These are phyloP conservation scores for Aspergillus sp. DNA, from an alignment of 2,329 filamentous ascomycete species.

Conservation along the genomic window DNA sequence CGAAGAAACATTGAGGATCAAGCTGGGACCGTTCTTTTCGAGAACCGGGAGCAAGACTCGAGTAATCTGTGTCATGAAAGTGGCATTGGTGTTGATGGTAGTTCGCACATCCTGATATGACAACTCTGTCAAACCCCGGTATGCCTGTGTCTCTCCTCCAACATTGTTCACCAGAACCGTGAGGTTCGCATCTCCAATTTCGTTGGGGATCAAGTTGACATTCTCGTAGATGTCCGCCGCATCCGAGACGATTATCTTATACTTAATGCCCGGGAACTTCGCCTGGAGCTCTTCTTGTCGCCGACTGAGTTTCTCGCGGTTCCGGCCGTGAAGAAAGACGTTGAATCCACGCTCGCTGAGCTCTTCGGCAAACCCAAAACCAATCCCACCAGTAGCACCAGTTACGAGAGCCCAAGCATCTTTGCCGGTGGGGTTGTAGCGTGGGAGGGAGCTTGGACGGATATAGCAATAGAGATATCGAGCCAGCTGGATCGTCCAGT, in stretches of 20 bases:
- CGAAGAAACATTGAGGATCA: constrained; percentile 49
- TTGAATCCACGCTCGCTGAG: constrained; percentile 50
- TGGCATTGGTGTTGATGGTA: constrained; percentile 44
- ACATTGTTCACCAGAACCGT: constrained; percentile 54
- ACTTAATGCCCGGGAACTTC: constrained; percentile 34
- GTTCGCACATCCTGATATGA: constrained; percentile 32
- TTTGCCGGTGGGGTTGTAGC: constrained; percentile 4
- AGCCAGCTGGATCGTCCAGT: background rate
- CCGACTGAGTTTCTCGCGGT: constrained; percentile 40
- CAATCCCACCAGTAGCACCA: constrained; percentile 52
- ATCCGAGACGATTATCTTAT: constrained; percentile 42
- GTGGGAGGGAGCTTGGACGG: constrained; percentile 1
- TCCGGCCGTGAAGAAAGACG: constrained; percentile 53
- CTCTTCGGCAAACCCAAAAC: constrained; percentile 44
- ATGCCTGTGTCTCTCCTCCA: constrained; percentile 37
- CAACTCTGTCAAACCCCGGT: constrained; percentile 30
- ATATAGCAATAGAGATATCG: constrained; percentile 1
- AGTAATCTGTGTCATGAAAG: constrained; percentile 47
- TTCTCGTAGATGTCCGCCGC: constrained; percentile 21
- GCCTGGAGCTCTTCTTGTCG: constrained; percentile 36
- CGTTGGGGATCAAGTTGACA: constrained; percentile 21
- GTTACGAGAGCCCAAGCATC: constrained; percentile 45
- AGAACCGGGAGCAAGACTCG: constrained; percentile 42
- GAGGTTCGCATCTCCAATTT: constrained; percentile 37
- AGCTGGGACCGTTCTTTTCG: constrained; percentile 31